Base-by-base conservation (phyloP, 805 yeast species). In the Starmerella gropengiesseri region DNA sequence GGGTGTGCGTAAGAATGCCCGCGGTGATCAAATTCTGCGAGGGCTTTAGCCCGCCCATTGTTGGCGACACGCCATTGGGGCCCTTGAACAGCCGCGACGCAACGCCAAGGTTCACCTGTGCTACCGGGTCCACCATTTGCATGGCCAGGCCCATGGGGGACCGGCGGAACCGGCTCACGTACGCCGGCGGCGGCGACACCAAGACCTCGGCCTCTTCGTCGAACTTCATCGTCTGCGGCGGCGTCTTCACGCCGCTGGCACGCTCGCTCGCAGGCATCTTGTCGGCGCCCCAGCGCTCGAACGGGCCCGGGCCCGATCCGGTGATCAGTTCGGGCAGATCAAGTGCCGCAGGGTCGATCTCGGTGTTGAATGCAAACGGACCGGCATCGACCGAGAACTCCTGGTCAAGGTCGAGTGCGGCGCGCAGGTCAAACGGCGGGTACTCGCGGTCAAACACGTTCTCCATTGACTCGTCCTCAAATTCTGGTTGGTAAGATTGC, bases 1-100 rank as follows among this genome's bases (percentile, higher is more conserved):
- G 76, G 3, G 60, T 58, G 31, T 65, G 52, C 1, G 73, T 54
- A 13, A 82, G 52, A 5, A 79, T 60, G 1, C 74, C 73, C 21
- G 70, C 52, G 2, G 71, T 51, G 2, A 81, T 64, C 3, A 79
- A 58, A 54, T 79, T 48, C 19, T 40, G 42, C 23, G 39, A 12
- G 7, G 13, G 5, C 7, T 4, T 14, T 3, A 21, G 37, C 29
- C n/a, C 29, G 29, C n/a, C n/a, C n/a, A n/a, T n/a, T n/a, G n/a
- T n/a, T n/a, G n/a, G n/a, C 14, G 28, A 19, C 32, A 12, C 29
- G 20, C 28, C 14, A 11, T 17, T 31, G 33, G 20, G 38, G 30
- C 43, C 26, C 37, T 20, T n/a, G 19, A 31, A 27, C 16, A 43
- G 43, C 21, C 34, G 37, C 40, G 48, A 44, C 11, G 34, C 32